A percentile compares a stretch with the other conserved stretches of the same genome.
phyloP scores from a whole-genome alignment of 352 stramenopile species.

The Globisporangium spinosum region DNA sequence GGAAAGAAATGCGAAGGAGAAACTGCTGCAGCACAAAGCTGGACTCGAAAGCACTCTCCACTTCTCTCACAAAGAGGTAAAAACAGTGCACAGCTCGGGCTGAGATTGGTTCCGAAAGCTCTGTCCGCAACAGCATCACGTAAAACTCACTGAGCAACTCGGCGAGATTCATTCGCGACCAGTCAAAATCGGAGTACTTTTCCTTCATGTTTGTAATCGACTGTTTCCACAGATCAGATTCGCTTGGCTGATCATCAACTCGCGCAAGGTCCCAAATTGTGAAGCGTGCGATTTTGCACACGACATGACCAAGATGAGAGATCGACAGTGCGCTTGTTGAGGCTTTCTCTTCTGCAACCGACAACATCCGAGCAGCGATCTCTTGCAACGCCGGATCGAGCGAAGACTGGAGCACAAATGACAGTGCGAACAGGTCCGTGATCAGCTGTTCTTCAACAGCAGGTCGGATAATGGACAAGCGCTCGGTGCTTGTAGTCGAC shows the following conservation, averaged over 20 bases:
- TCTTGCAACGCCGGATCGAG: slow-evolving; percentile 23
- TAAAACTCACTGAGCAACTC: slow-evolving; percentile 63
- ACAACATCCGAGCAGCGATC: slow-evolving; percentile 40
- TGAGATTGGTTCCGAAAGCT: slow-evolving; percentile 40
- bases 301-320: slow-evolving; percentile 56
- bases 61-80: slow-evolving; percentile 52
- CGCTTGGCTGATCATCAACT: slow-evolving; percentile 22
- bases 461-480: slow-evolving; percentile 1
- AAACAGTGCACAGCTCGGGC: slow-evolving; percentile 62
- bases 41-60: slow-evolving; percentile 31
- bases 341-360: slow-evolving; percentile 44
- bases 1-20: slow-evolving; percentile 69
- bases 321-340: slow-evolving; percentile 36
- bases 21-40: slow-evolving; percentile 54
- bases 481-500: background rate
- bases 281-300: slow-evolving; percentile 67
- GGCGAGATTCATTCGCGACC: slow-evolving; percentile 53
- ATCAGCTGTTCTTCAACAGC: slow-evolving; percentile 52
- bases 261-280: slow-evolving; percentile 50
- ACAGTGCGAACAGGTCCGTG: slow-evolving; percentile 68
- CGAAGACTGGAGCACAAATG: slow-evolving; percentile 47
- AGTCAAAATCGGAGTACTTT: slow-evolving; percentile 66
- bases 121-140: slow-evolving; percentile 42
- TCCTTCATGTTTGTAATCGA: slow-evolving; percentile 61
- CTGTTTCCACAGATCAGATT: slow-evolving; percentile 35